phyloP scores from a whole-genome alignment of 495 filamentous ascomycete genomes.

The Monascus purpureus region DNA sequence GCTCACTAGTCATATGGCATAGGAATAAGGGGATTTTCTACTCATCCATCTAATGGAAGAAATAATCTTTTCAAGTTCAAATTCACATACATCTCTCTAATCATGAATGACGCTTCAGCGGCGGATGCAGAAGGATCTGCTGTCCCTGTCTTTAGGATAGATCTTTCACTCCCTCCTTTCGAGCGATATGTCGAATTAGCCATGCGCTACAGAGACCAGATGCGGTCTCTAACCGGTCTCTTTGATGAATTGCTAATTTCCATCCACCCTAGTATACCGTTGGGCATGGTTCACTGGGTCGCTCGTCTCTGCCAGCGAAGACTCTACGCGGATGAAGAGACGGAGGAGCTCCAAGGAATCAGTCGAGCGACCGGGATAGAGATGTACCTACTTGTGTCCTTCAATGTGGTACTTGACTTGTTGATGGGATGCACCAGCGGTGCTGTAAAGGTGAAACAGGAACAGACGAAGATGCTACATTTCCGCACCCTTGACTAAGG shows the following conservation, averaged over 20 bases:
- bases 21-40: no score
- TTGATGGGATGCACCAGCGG: constrained; percentile 57
- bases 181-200: constrained; percentile 40
- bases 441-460: constrained; percentile 19
- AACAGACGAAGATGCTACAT: constrained; percentile 36
- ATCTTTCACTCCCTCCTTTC: constrained; percentile 42
- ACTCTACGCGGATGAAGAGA: constrained; percentile 43
- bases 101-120: not conserved
- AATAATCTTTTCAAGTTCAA: no score
- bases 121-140: constrained; percentile 1
- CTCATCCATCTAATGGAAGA: no score
- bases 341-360: constrained; percentile 46
- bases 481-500: constrained; percentile 57
- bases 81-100: no score
- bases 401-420: constrained; percentile 49
- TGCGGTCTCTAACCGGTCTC: constrained; percentile 26
- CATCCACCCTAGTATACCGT: constrained; percentile 11
- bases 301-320: constrained; percentile 31
- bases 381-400: constrained; percentile 44
- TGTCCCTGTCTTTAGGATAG: constrained; percentile 35
- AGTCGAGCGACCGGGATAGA: constrained; percentile 34
- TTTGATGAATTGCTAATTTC: constrained; percentile 31
- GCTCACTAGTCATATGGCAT: no score
- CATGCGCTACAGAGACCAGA: constrained; percentile 23
- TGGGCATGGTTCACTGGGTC: constrained; percentile 18